phyloP scores from a whole-genome alignment of 257 asterid genomes.

The Solanum stenotomum region DNA sequence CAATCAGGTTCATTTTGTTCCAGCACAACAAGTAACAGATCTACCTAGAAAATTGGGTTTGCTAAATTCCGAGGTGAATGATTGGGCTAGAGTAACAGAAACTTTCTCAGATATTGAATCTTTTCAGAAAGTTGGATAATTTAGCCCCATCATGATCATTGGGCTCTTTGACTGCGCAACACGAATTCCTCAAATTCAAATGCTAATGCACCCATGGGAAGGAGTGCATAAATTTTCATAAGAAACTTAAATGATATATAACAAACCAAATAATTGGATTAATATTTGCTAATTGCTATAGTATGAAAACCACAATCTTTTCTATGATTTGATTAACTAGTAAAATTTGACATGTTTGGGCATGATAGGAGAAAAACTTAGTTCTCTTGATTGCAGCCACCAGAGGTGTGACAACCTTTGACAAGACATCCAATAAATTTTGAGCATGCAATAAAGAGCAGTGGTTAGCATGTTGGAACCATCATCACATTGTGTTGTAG shows the following conservation, averaged over 20 bases:
- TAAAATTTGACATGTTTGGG: constrained; percentile 66
- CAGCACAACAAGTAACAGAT: neutral
- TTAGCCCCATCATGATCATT: neutral
- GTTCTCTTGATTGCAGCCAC: neutral
- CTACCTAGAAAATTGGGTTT: neutral
- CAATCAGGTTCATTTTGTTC: neutral
- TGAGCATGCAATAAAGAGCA: neutral
- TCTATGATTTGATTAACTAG: constrained; percentile 23
- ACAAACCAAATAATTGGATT: neutral
- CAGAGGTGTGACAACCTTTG: neutral
- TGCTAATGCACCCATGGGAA: neutral
- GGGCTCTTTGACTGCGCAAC: neutral
- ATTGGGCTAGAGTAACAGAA: neutral
- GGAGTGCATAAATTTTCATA: neutral
- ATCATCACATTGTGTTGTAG: neutral
- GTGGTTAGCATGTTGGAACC: neutral
- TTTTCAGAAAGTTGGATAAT: neutral
- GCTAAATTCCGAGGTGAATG: neutral
- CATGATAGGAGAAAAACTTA: constrained; percentile 57
- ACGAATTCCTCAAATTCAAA: neutral
- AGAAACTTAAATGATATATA: neutral
- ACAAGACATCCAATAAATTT: neutral
- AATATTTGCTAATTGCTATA: neutral
- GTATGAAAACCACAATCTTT: constrained; percentile 62
- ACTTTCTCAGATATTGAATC: neutral